These are phyloP conservation scores for Hymenoscyphus occultus DNA, from an alignment of 2,329 filamentous ascomycete genomes.

Conservation along the genomic window DNA sequence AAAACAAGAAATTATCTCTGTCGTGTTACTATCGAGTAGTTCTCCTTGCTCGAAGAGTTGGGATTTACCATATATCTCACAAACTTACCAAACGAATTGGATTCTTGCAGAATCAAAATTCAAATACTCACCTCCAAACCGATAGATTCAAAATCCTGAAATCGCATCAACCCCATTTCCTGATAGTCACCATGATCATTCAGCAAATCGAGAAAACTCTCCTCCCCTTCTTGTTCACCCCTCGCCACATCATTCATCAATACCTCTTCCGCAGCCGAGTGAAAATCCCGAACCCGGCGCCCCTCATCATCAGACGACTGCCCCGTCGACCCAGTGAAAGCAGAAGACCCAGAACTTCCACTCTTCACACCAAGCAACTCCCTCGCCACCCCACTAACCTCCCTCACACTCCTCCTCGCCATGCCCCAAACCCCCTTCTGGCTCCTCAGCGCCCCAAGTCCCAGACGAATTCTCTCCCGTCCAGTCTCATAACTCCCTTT, in stretches of 20 bases:
- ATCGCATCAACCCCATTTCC: background rate
- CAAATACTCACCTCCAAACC: background rate
- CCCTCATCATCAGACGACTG: background rate
- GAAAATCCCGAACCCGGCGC: background rate
- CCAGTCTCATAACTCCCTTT: slow-evolving; percentile 30
- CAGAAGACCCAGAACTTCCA: background rate
- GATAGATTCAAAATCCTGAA: background rate
- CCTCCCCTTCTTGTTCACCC: background rate
- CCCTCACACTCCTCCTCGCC: slow-evolving; percentile 51
- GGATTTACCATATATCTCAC: background rate
- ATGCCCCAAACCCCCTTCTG: slow-evolving; percentile 55
- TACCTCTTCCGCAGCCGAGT: background rate
- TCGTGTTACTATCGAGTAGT: too few relatives aligned
- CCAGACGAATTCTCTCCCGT: slow-evolving; percentile 54
- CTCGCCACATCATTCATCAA: background rate
- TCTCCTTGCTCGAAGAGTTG: background rate
- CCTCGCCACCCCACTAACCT: slow-evolving; percentile 56
- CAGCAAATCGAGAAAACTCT: slow-evolving; percentile 6
- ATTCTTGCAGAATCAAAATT: background rate
- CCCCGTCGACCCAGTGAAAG: background rate
- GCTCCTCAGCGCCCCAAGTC: slow-evolving; percentile 55
- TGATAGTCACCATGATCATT: background rate
- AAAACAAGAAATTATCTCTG: too few relatives aligned
- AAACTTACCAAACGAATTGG: too few relatives aligned
- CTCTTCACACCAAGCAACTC: slow-evolving; percentile 38